Evolutionary conservation across 345 rosid species (phyloP), one percentile per base, ranked within the genome.

Genomic region (Anastatica hierochuntica): DNA sequence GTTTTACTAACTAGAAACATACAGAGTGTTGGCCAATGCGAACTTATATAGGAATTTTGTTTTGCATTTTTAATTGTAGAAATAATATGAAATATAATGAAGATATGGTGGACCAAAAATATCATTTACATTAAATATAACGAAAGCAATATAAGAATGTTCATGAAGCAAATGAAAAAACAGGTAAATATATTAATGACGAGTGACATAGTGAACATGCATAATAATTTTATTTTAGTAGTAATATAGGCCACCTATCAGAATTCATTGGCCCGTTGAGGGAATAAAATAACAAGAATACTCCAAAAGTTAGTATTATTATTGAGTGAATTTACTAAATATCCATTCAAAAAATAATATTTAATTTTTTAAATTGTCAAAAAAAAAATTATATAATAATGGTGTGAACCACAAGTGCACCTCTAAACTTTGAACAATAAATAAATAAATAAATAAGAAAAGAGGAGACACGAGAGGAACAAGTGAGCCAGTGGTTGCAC

Each of bases 71-170:
- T n/a, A n/a, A n/a, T n/a, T n/a, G n/a, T n/a, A n/a, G n/a, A n/a
- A n/a, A 58, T 53, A 59, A 59, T 53, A 39, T 46, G 33, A 43
- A 36, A 21, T 35, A 45, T 57, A 44, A n/a, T n/a, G n/a, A n/a
- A n/a, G 62, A 60, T 60, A n/a, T 67, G 56, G 72, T 60, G 72
- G 66, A 52, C 56, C 66, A 46, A 60, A 34, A 31, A 60, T 29
- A 38, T 53, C 40, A 21, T 58, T 58, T 52, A 30, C n/a, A n/a
- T n/a, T n/a, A 45, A 38, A 20, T 26, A 55, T 46, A 37, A 35
- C 11, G 49, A 55, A 42, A n/a, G n/a, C n/a, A n/a, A n/a, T n/a
- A n/a, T n/a, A 67, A 60, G 72, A 67, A 67, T 56, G 49, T 60
- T 67, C 72, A 14, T 40, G 72, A 67, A 41, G 51, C 51, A 46